Evolutionary conservation across 2,329 filamentous ascomycete species (phyloP).

Genomic region (Fusarium oligoseptatum): DNA sequence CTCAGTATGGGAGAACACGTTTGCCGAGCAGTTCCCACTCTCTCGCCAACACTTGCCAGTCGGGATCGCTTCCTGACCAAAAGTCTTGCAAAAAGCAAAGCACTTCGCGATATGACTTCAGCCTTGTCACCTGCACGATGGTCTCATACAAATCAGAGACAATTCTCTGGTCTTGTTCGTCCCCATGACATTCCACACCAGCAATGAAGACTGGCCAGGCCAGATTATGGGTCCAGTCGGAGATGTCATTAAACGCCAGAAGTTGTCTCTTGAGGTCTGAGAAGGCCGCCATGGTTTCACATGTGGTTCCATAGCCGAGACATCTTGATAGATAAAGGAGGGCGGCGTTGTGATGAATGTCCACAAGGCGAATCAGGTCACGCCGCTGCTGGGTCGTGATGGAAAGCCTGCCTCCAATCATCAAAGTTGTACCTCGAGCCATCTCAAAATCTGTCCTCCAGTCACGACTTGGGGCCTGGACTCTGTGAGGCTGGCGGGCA

Average conservation of each 20-base stretch:
- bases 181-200: slow-evolving; percentile 44
- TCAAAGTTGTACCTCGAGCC: slow-evolving; percentile 45
- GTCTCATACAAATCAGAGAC: background rate
- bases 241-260: background rate
- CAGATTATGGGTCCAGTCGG: slow-evolving; percentile 45
- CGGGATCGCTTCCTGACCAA: slow-evolving; percentile 41
- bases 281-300: background rate
- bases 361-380: slow-evolving; percentile 48
- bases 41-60: slow-evolving; percentile 46
- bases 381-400: slow-evolving; percentile 33
- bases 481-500: slow-evolving; percentile 26
- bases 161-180: slow-evolving; percentile 5
- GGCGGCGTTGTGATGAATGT: slow-evolving; percentile 47
- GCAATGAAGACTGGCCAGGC: slow-evolving; percentile 50
- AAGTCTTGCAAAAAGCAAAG: slow-evolving; percentile 37
- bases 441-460: slow-evolving; percentile 42
- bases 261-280: background rate
- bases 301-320: slow-evolving; percentile 20
- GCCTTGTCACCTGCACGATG: slow-evolving; percentile 4
- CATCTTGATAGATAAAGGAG: slow-evolving; percentile 47
- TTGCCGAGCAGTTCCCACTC: slow-evolving; percentile 12
- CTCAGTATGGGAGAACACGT: background rate
- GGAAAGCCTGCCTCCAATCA: slow-evolving; percentile 43
- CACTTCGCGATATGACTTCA: slow-evolving; percentile 8
- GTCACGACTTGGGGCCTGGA: background rate